Base-by-base conservation (phyloP, 768 basidiomycete species). In the Plicaturopsis crispa region DNA sequence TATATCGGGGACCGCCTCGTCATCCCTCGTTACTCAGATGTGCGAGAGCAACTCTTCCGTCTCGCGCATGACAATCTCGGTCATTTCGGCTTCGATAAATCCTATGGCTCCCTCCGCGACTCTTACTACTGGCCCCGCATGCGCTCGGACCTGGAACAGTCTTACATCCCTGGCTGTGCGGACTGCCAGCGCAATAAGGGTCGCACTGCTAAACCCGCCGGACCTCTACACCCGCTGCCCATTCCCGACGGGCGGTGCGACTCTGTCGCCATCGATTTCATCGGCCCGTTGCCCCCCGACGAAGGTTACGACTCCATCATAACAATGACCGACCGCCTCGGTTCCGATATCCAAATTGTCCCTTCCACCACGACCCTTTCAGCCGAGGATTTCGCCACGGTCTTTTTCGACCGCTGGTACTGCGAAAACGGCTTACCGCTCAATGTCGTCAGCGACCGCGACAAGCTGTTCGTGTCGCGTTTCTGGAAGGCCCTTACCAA, bases 121-220 rank as follows among this genome's bases (percentile, higher is more conserved):
- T 44, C 50, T 1, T 65, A 50, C 39, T 64, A n/a, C n/a, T n/a
- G n/a, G n/a, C n/a, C n/a, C n/a, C n/a, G 56, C 22, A 66, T 66
- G 64, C 40, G 58, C 0, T 20, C 20, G 0, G 38, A 60, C 21
- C 45, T 67, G 0, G 58, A 57, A 36, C 6, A 33, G 0, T 21
- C 47, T n/a, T 63, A 66, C 7, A 56, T 67, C 0, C 47, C 55
- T 40, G 55, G 32, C 50, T 57, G 1, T 33, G 50, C 17, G 14
- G 49, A 20, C 3, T 70, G 45, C 49, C 59, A 39, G 47, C 37
- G 51, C 0, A 62, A 68, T 46, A 70, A 72, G 45, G 44, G 20
- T 2, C 50, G 44, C 24, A 42, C 50, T 0, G 36, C 56, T 33
- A 18, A 47, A 40, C 45, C 47, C 2, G 4, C 49, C 35, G 40